These are phyloP conservation scores for Cercospora nicotianae DNA, from an alignment of 2,329 filamentous ascomycete genomes.

Conservation along the genomic window DNA sequence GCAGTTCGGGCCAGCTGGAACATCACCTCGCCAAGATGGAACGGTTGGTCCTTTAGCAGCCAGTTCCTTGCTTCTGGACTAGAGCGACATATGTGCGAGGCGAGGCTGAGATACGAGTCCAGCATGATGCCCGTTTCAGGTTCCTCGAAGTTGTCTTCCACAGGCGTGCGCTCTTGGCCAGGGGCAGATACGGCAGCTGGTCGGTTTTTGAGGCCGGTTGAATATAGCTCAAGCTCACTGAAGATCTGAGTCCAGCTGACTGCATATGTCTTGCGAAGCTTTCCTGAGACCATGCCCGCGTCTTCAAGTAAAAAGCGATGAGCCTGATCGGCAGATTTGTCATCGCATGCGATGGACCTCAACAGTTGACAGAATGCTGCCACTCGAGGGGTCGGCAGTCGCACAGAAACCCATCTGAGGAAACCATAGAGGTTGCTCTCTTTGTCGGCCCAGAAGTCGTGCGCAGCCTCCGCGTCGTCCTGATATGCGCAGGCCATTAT, in stretches of 20 bases:
- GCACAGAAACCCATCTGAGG: constrained; percentile 91
- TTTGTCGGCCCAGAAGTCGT: constrained; percentile 86
- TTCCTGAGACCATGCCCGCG: constrained; percentile 57
- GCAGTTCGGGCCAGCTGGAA: constrained; percentile 76
- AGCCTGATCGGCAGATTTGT: constrained; percentile 77
- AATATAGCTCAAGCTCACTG: constrained; percentile 82
- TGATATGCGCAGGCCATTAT: constrained; percentile 92
- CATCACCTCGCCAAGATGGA: constrained; percentile 71
- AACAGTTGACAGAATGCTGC: constrained; percentile 97
- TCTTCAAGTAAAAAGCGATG: constrained; percentile 91
- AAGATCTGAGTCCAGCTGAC: constrained; percentile 94
- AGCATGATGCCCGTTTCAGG: constrained; percentile 96
- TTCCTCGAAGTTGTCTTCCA: constrained; percentile 61
- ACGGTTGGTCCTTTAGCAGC: constrained; percentile 65
- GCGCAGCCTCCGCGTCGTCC: constrained; percentile 76
- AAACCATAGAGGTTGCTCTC: constrained; percentile 95
- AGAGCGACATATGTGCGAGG: constrained; percentile 76
- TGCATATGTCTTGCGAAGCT: constrained; percentile 77
- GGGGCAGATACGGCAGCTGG: constrained; percentile 59
- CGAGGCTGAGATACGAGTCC: constrained; percentile 86
- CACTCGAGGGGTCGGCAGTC: constrained; percentile 92
- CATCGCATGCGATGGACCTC: constrained; percentile 78
- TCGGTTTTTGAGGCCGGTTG: constrained; percentile 73
- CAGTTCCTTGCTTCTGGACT: constrained; percentile 72
- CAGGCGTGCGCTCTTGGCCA: constrained; percentile 37